A percentile compares a stretch with the other conserved stretches of the same genome.
These are phyloP conservation scores for Pneumocystis jirovecii DNA, from an alignment of 1,139 yeast genomes.

Conservation along the genomic window DNA sequence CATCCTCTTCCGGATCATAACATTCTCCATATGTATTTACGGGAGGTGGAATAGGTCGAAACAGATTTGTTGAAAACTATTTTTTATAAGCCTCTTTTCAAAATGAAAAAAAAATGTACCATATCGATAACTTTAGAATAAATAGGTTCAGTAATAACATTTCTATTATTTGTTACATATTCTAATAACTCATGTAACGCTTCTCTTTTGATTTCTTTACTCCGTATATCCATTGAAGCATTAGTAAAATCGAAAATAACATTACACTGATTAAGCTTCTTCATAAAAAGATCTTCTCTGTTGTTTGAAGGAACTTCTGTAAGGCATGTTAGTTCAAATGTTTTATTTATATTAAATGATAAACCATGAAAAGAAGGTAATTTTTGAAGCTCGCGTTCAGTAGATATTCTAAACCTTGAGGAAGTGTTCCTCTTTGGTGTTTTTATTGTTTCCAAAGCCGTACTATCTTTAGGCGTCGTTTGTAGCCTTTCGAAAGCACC, in stretches of 20 bases:
- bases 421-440: conserved; percentile 91
- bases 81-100: neutral
- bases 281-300: conserved; percentile 65
- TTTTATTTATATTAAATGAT: neutral
- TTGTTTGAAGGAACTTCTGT: conserved; percentile 72
- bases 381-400: conserved; percentile 59
- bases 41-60: conserved; percentile 96
- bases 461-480: conserved; percentile 18
- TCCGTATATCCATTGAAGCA: conserved; percentile 80
- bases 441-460: conserved; percentile 41
- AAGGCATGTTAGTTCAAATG: neutral
- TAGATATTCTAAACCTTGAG: conserved; percentile 69
- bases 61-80: conserved; percentile 61
- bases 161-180: conserved; percentile 66
- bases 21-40: conserved; percentile 93
- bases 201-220: conserved; percentile 77
- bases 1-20: conserved; percentile 97
- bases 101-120: conserved; percentile 23
- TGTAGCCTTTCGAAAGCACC: conserved; percentile 25
- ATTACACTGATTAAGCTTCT: conserved; percentile 87
- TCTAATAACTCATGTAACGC: conserved; percentile 82
- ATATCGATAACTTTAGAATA: conserved; percentile 74
- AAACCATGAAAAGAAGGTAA: conserved; percentile 59
- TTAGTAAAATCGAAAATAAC: conserved; percentile 87
- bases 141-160: conserved; percentile 81